These are phyloP conservation scores for Penicillium pancosmium DNA, from an alignment of 495 filamentous ascomycete species.

Conservation along the genomic window DNA sequence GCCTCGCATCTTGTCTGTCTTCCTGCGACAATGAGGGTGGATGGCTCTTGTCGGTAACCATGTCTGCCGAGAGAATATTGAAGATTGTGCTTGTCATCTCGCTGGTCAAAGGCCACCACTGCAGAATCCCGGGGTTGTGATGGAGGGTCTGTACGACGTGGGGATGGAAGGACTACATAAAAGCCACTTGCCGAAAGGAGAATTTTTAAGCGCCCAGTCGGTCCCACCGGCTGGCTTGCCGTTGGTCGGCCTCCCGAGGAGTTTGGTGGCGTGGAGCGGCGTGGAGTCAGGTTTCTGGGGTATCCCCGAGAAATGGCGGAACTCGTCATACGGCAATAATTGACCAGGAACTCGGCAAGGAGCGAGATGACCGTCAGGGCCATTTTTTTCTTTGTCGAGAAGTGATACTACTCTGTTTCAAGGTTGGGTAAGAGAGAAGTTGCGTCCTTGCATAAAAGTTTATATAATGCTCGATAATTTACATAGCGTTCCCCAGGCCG, in stretches of 20 bases:
- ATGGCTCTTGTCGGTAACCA: conserved; percentile 2
- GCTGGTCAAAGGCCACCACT: conserved; percentile 2
- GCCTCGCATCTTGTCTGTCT: conserved; percentile 10
- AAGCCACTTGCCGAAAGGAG: conserved; percentile 22
- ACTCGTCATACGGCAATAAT: neutral
- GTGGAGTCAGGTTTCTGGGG: conserved; percentile 15
- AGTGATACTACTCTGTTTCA: neutral
- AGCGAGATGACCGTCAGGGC: conserved; percentile 1
- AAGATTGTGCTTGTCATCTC: conserved; percentile 5
- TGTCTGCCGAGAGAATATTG: neutral
- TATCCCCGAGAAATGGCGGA: conserved; percentile 7
- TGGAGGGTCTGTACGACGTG: conserved; percentile 5
- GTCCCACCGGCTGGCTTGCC: conserved; percentile 2
- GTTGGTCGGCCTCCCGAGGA: conserved; percentile 13
- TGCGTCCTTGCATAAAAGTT: neutral
- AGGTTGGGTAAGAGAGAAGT: neutral
- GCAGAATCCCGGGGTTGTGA: conserved; percentile 8
- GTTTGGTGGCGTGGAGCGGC: neutral
- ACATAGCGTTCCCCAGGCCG: too few species aligned
- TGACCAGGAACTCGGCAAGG: conserved; percentile 3
- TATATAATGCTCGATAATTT: neutral
- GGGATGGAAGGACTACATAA: conserved; percentile 12
- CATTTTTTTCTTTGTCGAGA: neutral
- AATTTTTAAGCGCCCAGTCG: conserved; percentile 24
- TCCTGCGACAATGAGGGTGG: neutral